phyloP scores from a whole-genome alignment of 331 rosid species.

The Malus hybrid region DNA sequence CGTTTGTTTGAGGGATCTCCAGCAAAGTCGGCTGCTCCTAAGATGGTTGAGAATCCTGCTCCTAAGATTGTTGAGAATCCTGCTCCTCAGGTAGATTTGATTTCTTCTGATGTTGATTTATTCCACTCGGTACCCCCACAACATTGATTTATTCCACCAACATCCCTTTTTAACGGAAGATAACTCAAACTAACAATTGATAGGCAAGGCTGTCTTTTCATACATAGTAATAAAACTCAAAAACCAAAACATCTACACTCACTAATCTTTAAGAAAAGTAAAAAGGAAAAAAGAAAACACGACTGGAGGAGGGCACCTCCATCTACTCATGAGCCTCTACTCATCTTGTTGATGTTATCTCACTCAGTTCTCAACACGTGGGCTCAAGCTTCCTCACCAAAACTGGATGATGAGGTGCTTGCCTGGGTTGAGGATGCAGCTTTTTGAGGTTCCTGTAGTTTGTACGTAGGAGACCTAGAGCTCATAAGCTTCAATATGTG shows the following conservation, averaged over 20 bases:
- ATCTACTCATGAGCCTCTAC: background rate
- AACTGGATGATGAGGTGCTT: background rate
- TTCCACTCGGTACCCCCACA: background rate
- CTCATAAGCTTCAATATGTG: background rate
- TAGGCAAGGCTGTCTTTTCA: background rate
- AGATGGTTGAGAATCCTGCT: conserved; percentile 29
- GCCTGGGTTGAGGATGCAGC: background rate
- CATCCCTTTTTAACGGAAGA: background rate
- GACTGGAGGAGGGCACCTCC: background rate
- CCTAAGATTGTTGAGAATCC: conserved; percentile 34
- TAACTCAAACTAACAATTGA: background rate
- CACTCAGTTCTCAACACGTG: background rate
- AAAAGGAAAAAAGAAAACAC: background rate
- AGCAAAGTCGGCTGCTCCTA: conserved; percentile 29
- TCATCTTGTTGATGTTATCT: background rate
- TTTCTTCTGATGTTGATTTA: background rate
- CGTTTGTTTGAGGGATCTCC: conserved; percentile 49
- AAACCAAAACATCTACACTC: background rate
- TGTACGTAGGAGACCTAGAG: background rate
- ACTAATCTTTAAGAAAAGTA: background rate
- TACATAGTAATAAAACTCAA: background rate
- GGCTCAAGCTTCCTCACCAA: background rate
- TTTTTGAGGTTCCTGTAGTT: background rate
- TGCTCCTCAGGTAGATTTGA: conserved; percentile 27
- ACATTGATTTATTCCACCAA: background rate